A percentile compares a stretch with the other conserved stretches of the same genome.
These are phyloP conservation scores for Panaeolus papilionaceus DNA, from an alignment of 768 basidiomycete species.

Conservation along the genomic window DNA sequence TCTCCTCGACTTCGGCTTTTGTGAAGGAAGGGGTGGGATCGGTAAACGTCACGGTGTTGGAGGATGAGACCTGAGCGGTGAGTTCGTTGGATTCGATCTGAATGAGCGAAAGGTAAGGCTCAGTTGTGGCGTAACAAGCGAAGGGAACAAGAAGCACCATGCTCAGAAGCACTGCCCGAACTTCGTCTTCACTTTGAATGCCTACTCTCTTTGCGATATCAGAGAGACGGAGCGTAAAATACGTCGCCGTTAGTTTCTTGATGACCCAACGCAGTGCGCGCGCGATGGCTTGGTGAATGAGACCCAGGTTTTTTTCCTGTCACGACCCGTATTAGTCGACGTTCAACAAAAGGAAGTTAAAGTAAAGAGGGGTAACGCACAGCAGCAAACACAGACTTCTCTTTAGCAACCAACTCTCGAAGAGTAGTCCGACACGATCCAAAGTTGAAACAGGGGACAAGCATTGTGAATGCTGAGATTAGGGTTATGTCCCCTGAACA, in stretches of 20 bases:
- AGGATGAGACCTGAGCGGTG: conserved; percentile 67
- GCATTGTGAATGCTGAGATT: no score
- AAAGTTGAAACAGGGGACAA: no score
- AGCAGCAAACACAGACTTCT: conserved; percentile 53
- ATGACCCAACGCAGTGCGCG: conserved; percentile 81
- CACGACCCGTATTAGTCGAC: background rate
- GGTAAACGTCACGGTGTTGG: conserved; percentile 79
- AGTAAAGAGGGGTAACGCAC: conserved; percentile 42
- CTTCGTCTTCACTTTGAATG: conserved; percentile 58
- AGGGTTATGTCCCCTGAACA: no score
- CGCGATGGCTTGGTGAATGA: conserved; percentile 69
- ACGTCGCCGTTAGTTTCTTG: conserved; percentile 82
- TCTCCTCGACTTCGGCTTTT: conserved; percentile 64
- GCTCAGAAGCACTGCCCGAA: conserved; percentile 64
- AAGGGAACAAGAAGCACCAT: conserved; percentile 57
- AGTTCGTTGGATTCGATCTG: conserved; percentile 79
- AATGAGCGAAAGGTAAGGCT: background rate
- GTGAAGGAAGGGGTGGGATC: conserved; percentile 66
- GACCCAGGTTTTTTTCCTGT: conserved; percentile 77
- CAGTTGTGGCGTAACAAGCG: background rate
- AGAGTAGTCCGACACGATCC: conserved; percentile 40
- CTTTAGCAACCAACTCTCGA: conserved; percentile 57
- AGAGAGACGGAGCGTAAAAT: conserved; percentile 74
- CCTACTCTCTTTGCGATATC: conserved; percentile 70
- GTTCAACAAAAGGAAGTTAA: background rate